Evolutionary conservation across 208 protist species (phyloP), one percentile per base, ranked within the genome.

Genomic region (Acanthamoeba lenticulata): DNA sequence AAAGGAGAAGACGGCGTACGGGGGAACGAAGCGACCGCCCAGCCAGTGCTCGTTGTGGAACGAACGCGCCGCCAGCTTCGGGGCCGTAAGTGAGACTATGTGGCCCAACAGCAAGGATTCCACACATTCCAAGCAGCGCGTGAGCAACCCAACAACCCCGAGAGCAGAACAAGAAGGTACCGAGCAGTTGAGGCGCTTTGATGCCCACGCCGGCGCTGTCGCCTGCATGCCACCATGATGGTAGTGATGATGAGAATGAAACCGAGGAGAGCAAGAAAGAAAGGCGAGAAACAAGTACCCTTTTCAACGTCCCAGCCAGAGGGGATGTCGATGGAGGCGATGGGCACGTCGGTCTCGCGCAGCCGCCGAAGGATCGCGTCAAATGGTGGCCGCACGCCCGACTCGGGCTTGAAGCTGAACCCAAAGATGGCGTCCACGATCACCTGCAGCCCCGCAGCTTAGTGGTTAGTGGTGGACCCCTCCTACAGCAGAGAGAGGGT

Each of bases 231-330:
- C 29, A 38, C 19, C 15, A 81, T 81, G 17, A 21, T 21, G 17
- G 27, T 81, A 29, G 27, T 49, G 27, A n/a, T 49, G 5, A 86
- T 4, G 27, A 40, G 27, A 86, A 29, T 6, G 11, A 86, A 34
- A 86, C 5, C 9, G 45, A 52, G 17, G 77, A 42, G 40, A 49
- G 32, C 9, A 36, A 89, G 24, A 15, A 57, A 34, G 4, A 11
- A 88, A 86, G 24, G 27, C 24, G 40, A 27, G 21, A 72, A 21
- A 5, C 6, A 72, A 72, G 47, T 24, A 89, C 79, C 85, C 13
- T 91, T 69, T 29, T 91, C 85, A 32, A 91, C 85, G 38, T 91
- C 85, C 85, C 85, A 91, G 34, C 85, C 85, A 11, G 85, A 91
- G 38, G 85, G 85, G 11, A 91, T 91, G 36, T 91, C 85, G 38